Evolutionary conservation across 1,284 basidiomycete genomes (phyloP).

Genomic region (Rhodotorula sp.): DNA sequence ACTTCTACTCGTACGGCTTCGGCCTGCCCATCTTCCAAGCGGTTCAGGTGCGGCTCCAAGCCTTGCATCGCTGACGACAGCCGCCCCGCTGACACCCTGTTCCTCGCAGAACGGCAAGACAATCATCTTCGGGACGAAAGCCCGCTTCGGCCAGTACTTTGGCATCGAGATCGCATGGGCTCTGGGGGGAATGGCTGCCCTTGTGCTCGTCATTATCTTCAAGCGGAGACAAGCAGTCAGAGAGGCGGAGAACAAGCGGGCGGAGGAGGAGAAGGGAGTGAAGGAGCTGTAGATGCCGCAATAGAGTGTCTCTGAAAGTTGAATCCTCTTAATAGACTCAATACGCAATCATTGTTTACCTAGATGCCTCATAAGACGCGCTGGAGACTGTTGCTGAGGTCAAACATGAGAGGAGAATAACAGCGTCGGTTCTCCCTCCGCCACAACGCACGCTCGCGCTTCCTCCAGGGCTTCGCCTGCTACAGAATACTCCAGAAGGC

Average conservation of each 20-base stretch:
- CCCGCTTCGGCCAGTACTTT: constrained; percentile 47
- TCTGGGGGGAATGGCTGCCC: constrained; percentile 1
- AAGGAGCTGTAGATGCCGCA: background rate
- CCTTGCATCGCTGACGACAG: background rate
- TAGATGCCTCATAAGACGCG: too few species aligned
- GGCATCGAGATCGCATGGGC: constrained; percentile 46
- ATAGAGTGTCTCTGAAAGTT: too few species aligned
- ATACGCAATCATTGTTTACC: too few species aligned
- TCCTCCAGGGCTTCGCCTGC: too few species aligned
- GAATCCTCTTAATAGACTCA: too few species aligned
- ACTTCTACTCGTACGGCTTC: constrained; percentile 48
- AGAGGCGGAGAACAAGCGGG: constrained; percentile 44
- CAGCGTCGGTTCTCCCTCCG: too few species aligned
- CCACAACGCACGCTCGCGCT: too few species aligned
- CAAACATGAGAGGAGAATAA: too few species aligned
- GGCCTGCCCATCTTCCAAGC: constrained; percentile 47
- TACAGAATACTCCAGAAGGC: too few species aligned
- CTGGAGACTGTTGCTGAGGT: too few species aligned
- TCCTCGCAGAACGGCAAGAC: constrained; percentile 41
- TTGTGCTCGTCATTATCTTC: constrained; percentile 1
- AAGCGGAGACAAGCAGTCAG: constrained; percentile 1
- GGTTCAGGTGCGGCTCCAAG: constrained; percentile 29
- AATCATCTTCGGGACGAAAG: constrained; percentile 48
- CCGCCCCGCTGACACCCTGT: background rate
- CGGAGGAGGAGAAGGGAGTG: background rate